A percentile compares a stretch with the other conserved stretches of the same genome.
Conservation (phyloP, 2,329 filamentous ascomycete genomes). For the Talaromyces sp. region DNA sequence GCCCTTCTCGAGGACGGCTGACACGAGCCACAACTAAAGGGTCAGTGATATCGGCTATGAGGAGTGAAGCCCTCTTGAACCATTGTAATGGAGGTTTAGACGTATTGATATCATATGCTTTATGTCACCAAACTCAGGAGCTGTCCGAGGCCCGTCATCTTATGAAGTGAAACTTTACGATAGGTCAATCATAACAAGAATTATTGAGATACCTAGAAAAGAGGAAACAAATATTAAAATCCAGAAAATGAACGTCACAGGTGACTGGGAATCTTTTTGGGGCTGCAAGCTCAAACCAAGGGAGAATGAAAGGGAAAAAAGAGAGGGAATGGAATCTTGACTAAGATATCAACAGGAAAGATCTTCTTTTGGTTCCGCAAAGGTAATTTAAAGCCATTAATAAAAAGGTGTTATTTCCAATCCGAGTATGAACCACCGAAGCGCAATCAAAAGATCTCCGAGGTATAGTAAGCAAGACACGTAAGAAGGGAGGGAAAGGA, state of each 20-base stretch:
- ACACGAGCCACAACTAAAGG: too few relatives aligned
- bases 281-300: constrained; percentile 15
- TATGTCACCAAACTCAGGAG: too few relatives aligned
- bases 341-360: constrained; percentile 26
- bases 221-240: constrained; percentile 23
- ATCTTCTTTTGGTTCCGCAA: constrained; percentile 21
- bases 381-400: constrained; percentile 31
- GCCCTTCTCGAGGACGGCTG: too few relatives aligned
- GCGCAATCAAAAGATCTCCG: constrained; percentile 20
- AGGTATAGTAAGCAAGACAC: constrained; percentile 20
- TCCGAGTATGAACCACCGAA: constrained; percentile 25
- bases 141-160: too few relatives aligned
- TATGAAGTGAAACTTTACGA: background rate
- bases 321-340: constrained; percentile 14
- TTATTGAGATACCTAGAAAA: constrained; percentile 16
- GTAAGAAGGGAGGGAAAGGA: constrained; percentile 22
- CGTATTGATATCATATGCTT: too few relatives aligned
- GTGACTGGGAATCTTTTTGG: constrained; percentile 17
- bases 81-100: too few relatives aligned
- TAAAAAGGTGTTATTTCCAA: constrained; percentile 34
- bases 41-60: too few relatives aligned
- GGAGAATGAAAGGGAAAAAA: constrained; percentile 19
- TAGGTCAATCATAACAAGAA: constrained; percentile 10
- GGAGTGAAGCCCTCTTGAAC: too few relatives aligned
- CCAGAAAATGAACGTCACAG: constrained; percentile 16